phyloP scores from a whole-genome alignment of 352 stramenopile genomes.

The Chrysophaeum taylorii region DNA sequence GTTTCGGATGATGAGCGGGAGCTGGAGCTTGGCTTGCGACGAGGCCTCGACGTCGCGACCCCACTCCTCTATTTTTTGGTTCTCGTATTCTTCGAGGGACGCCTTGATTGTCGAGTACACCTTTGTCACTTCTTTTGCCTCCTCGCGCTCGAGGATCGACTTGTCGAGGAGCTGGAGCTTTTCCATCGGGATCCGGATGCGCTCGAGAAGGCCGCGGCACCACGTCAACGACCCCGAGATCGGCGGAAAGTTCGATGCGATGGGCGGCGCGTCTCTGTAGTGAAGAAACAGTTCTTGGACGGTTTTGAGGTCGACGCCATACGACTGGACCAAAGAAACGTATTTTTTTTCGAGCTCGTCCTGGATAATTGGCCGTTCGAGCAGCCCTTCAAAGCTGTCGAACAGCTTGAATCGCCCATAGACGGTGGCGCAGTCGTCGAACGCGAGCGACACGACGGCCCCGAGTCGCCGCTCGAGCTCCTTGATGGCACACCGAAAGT shows the following conservation, averaged over 20 bases:
- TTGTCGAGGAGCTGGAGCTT: slow-evolving; percentile 89
- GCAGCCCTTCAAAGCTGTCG: slow-evolving; percentile 85
- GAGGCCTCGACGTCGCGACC: slow-evolving; percentile 83
- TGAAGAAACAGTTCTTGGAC: slow-evolving; percentile 92
- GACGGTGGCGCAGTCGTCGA: slow-evolving; percentile 93
- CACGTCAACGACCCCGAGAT: slow-evolving; percentile 86
- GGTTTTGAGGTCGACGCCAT: slow-evolving; percentile 86
- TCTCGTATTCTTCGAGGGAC: slow-evolving; percentile 90
- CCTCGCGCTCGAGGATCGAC: slow-evolving; percentile 91
- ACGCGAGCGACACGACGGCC: slow-evolving; percentile 86
- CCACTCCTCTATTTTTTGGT: slow-evolving; percentile 92
- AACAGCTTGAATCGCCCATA: slow-evolving; percentile 94
- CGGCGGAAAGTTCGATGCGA: slow-evolving; percentile 85
- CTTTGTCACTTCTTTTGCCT: slow-evolving; percentile 96
- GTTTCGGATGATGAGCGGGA: slow-evolving; percentile 76
- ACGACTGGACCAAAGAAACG: slow-evolving; percentile 85
- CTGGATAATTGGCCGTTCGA: slow-evolving; percentile 88
- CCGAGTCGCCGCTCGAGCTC: slow-evolving; percentile 90
- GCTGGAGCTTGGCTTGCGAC: slow-evolving; percentile 85
- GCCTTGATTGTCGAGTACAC: slow-evolving; percentile 87
- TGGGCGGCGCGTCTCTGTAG: slow-evolving; percentile 75
- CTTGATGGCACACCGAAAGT: slow-evolving; percentile 92
- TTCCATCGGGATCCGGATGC: slow-evolving; percentile 90
- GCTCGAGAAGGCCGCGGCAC: slow-evolving; percentile 85
- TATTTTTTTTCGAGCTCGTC: slow-evolving; percentile 95